Conservation (phyloP, 2,329 filamentous ascomycete species). For the Colletotrichum gloeosporioides region DNA sequence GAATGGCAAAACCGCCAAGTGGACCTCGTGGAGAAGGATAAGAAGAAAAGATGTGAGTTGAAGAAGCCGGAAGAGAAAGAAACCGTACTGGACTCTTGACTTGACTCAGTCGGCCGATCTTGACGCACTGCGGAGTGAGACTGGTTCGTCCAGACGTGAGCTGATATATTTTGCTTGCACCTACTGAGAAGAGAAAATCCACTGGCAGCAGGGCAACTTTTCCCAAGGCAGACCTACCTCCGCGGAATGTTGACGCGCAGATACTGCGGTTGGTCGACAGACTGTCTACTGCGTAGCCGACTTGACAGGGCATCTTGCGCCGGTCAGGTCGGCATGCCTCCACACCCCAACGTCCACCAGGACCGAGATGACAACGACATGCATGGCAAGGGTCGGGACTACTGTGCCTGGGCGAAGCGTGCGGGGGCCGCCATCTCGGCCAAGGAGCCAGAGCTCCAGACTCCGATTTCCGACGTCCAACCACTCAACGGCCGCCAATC, state of each 20-base stretch:
- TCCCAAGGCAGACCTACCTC: not conserved
- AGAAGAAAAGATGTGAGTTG: not conserved
- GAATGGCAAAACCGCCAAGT: conserved; percentile 2
- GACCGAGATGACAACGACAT: not conserved
- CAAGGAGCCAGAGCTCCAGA: conserved; percentile 2
- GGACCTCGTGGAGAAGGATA: not conserved
- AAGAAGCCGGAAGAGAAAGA: not conserved
- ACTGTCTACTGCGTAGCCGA: not conserved
- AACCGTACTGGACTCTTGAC: not conserved
- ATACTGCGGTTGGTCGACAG: not conserved
- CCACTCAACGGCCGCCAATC: conserved; percentile 9
- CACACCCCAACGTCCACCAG: not conserved
- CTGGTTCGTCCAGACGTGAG: not conserved
- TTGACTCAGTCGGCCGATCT: not conserved
- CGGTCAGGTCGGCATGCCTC: not conserved
- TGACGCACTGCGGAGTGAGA: not conserved
- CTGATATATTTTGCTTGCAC: not conserved
- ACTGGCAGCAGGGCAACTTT: not conserved
- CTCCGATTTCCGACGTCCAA: conserved; percentile 3
- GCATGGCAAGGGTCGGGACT: not conserved
- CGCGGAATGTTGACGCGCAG: not conserved
- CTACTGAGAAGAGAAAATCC: not conserved
- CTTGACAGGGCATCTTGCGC: not conserved
- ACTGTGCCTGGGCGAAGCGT: not conserved
- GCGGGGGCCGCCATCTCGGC: conserved; percentile 3